Percentiles rank a stretch among this genome's conserved stretches.
phyloP scores from a whole-genome alignment of 352 stramenopile genomes.

The Plasmopara muralis region DNA sequence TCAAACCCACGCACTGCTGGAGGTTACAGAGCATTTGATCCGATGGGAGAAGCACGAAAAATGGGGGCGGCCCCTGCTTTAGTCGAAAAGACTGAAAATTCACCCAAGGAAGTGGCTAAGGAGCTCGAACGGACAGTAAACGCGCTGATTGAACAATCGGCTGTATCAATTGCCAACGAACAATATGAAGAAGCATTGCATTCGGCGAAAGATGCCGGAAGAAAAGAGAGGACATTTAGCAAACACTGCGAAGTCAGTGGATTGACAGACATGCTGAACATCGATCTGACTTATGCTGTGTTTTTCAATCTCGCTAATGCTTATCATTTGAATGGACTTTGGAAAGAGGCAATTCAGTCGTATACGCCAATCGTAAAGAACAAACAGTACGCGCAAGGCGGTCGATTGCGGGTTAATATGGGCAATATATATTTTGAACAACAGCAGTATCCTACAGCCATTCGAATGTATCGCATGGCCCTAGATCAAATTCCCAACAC shows the following conservation, averaged over 20 bases:
- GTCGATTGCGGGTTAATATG: conserved; percentile 94
- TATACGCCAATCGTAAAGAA: conserved; percentile 96
- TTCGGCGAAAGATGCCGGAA: conserved; percentile 73
- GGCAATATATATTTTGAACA: conserved; percentile 97
- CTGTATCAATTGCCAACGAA: conserved; percentile 61
- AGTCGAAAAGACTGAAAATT: conserved; percentile 89
- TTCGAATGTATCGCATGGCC: conserved; percentile 97
- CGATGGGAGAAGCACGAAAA: conserved; percentile 82
- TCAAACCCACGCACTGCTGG: conserved; percentile 70
- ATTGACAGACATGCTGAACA: conserved; percentile 87
- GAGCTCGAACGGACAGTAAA: conserved; percentile 91
- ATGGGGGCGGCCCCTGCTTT: conserved; percentile 69
- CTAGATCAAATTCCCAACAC: conserved; percentile 93
- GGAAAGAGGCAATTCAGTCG: conserved; percentile 91
- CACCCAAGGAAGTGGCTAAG: conserved; percentile 87
- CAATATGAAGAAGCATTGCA: conserved; percentile 86
- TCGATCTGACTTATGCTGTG: conserved; percentile 92
- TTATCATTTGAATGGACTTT: conserved; percentile 92
- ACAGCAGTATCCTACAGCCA: conserved; percentile 90
- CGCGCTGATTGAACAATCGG: conserved; percentile 88
- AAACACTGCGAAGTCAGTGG: conserved; percentile 88
- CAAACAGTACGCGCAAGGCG: conserved; percentile 90
- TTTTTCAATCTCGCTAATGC: conserved; percentile 93
- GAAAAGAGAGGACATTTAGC: conserved; percentile 87
- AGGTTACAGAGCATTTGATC: conserved; percentile 83